A percentile compares a stretch with the other conserved stretches of the same genome.
Conservation (phyloP, 495 filamentous ascomycete genomes). For the Penicillium mononematosum region DNA sequence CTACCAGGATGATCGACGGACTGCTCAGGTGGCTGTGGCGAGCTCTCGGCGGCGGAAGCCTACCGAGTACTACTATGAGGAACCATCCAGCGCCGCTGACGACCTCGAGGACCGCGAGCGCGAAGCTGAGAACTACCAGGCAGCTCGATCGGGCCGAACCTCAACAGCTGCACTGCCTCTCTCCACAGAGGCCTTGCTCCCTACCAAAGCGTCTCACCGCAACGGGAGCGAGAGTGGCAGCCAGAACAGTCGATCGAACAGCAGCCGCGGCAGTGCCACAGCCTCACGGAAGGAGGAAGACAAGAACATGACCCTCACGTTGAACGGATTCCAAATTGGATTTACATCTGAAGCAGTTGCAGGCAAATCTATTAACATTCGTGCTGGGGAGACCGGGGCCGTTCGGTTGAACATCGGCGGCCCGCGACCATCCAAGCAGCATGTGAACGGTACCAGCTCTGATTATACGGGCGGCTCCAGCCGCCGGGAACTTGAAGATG, state of each 20-base stretch:
- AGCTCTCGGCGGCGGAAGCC: constrained; percentile 35
- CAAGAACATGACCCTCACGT: constrained; percentile 43
- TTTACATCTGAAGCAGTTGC: constrained; percentile 39
- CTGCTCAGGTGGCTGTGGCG: constrained; percentile 36
- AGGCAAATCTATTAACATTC: constrained; percentile 44
- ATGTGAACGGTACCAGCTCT: constrained; percentile 30
- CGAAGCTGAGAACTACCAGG: constrained; percentile 44
- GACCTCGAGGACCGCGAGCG: constrained; percentile 31
- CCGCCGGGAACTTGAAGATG: constrained; percentile 34
- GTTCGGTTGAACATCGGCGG: constrained; percentile 42
- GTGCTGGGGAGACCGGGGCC: constrained; percentile 40
- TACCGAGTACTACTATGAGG: constrained; percentile 34
- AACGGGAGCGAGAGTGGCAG: constrained; percentile 45
- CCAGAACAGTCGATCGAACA: constrained; percentile 46
- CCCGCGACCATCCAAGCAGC: constrained; percentile 36
- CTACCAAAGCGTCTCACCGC: constrained; percentile 31
- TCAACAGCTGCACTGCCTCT: constrained; percentile 28
- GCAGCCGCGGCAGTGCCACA: constrained; percentile 44
- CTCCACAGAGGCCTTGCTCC: constrained; percentile 38
- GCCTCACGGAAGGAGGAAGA: constrained; percentile 37
- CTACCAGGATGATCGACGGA: constrained; percentile 36
- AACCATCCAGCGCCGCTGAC: constrained; percentile 16
- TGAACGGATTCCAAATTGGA: constrained; percentile 46
- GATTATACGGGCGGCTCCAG: constrained; percentile 34
- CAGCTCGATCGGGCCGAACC: constrained; percentile 28